Conservation (phyloP, 2,329 filamentous ascomycete species). For the Drechmeria coniospora region DNA sequence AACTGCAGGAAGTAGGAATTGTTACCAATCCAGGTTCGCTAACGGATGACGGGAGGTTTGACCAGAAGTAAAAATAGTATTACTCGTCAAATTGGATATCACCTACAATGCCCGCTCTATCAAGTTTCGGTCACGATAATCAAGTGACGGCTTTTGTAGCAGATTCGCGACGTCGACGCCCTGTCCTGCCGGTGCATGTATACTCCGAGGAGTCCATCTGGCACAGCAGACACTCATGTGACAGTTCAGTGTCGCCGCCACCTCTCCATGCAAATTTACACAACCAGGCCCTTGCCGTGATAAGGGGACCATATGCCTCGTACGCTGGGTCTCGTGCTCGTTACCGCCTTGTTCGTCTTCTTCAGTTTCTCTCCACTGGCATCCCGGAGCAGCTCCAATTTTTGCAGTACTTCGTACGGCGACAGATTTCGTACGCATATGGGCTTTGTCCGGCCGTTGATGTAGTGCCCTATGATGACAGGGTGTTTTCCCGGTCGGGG, state of each 20-base stretch:
- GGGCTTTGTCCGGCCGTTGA: constrained; percentile 75
- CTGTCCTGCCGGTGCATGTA: no score
- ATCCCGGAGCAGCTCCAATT: constrained; percentile 58
- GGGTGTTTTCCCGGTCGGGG: constrained; percentile 84
- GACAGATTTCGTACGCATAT: constrained; percentile 83
- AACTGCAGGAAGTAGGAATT: constrained; percentile 35
- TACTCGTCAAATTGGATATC: no score
- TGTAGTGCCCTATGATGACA: constrained; percentile 75
- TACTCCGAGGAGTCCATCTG: no score
- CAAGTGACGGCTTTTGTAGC: no score
- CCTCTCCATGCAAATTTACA: constrained; percentile 20
- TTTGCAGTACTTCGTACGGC: constrained; percentile 64
- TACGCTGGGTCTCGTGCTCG: constrained; percentile 48
- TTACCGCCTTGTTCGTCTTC: constrained; percentile 46
- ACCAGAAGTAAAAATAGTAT: constrained; percentile 1
- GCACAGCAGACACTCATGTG: constrained; percentile 8
- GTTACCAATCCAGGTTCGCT: constrained; percentile 1
- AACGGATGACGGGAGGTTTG: no score
- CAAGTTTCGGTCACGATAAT: no score
- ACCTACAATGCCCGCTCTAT: no score
- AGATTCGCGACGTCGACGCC: no score
- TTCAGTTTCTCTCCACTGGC: constrained; percentile 61
- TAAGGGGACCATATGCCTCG: constrained; percentile 59
- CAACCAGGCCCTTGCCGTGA: constrained; percentile 42
- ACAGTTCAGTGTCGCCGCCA: constrained; percentile 2